These are phyloP conservation scores for Remersonia thermophila DNA, from an alignment of 2,329 filamentous ascomycete species.

Conservation along the genomic window DNA sequence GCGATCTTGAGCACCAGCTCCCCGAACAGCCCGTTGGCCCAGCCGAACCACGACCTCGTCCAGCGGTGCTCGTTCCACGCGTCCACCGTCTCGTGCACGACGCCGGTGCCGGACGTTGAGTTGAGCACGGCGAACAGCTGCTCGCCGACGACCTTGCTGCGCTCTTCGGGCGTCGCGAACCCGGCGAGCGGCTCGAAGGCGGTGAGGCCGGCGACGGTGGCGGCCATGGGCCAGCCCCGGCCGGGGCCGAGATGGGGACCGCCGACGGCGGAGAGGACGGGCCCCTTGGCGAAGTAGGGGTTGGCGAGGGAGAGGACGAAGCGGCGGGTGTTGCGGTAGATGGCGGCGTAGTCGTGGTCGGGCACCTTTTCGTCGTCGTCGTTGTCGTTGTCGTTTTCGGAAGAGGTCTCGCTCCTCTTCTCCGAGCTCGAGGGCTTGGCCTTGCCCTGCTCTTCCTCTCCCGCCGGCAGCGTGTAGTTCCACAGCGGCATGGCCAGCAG, in stretches of 20 bases:
- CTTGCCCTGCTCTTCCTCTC: background rate
- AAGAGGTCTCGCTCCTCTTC: no score
- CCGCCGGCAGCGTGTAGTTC: constrained; percentile 32
- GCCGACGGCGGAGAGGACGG: constrained; percentile 59
- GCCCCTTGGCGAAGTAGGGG: constrained; percentile 62
- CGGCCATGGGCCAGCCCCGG: constrained; percentile 44
- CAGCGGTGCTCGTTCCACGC: constrained; percentile 28
- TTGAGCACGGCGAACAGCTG: constrained; percentile 28
- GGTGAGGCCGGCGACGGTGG: constrained; percentile 41
- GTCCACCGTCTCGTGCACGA: constrained; percentile 38
- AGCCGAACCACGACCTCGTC: constrained; percentile 35
- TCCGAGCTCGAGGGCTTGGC: background rate
- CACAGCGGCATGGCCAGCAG: constrained; percentile 53
- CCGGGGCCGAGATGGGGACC: constrained; percentile 52
- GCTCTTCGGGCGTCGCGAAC: constrained; percentile 12
- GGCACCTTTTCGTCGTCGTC: background rate
- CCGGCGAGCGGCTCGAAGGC: constrained; percentile 21
- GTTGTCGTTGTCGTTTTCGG: background rate
- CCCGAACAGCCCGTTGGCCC: constrained; percentile 32
- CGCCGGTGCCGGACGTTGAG: constrained; percentile 29
- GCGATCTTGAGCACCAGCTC: constrained; percentile 27
- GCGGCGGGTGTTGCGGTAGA: constrained; percentile 67
- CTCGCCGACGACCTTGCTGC: constrained; percentile 24
- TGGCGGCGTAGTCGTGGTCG: constrained; percentile 38
- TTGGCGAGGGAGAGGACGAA: constrained; percentile 69